These are phyloP conservation scores for Populus hybrid DNA, from an alignment of 441 rosid species.

Conservation along the genomic window DNA sequence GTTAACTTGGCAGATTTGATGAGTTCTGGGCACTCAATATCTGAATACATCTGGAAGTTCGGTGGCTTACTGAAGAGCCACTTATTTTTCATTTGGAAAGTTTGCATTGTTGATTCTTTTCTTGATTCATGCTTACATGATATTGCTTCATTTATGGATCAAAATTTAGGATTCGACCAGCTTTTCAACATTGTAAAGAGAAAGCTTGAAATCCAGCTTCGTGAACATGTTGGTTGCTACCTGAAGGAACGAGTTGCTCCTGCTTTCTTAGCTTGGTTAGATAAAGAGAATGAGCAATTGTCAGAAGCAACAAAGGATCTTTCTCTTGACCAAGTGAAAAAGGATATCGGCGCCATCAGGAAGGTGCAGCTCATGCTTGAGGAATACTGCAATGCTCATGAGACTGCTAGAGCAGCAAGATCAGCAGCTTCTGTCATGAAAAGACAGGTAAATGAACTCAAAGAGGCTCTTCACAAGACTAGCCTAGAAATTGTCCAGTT, in stretches of 20 bases:
- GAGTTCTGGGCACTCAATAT: constrained; percentile 57
- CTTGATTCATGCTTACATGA: constrained; percentile 91
- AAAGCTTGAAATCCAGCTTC: constrained; percentile 82
- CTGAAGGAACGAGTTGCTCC: constrained; percentile 67
- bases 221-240: constrained; percentile 62
- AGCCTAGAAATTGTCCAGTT: constrained; percentile 82
- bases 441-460: constrained; percentile 71
- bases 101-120: constrained; percentile 73
- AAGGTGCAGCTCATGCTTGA: constrained; percentile 78
- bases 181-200: constrained; percentile 72
- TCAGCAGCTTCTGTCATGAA: constrained; percentile 76
- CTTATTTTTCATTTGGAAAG: constrained; percentile 91
- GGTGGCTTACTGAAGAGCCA: constrained; percentile 55
- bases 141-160: constrained; percentile 70
- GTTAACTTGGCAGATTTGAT: constrained; percentile 50
- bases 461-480: constrained; percentile 69
- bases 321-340: constrained; percentile 43
- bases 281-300: constrained; percentile 57
- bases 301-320: constrained; percentile 46
- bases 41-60: constrained; percentile 77
- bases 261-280: constrained; percentile 62
- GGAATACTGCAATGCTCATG: constrained; percentile 90
- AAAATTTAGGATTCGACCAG: constrained; percentile 90
- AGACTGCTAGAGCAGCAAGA: constrained; percentile 87
- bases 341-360: constrained; percentile 49